Evolutionary conservation across 768 basidiomycete species (phyloP).

Genomic region (Scleroderma citrinum): DNA sequence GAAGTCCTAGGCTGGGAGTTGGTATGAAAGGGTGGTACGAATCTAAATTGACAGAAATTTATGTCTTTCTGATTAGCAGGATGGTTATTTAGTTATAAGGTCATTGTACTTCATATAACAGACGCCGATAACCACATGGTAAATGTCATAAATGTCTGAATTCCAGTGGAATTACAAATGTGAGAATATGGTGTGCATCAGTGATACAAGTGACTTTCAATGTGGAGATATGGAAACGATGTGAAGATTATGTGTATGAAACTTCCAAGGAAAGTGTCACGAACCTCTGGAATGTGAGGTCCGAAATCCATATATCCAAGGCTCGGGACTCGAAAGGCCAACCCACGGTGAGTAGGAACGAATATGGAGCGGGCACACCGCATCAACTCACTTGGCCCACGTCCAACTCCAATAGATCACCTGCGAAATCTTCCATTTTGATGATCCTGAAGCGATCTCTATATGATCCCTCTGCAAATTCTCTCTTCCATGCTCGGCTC

Average conservation of each 20-base stretch:
- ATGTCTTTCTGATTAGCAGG: background rate
- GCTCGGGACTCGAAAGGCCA: background rate
- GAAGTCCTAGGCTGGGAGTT: too few relatives aligned
- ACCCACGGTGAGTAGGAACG: background rate
- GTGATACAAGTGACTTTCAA: background rate
- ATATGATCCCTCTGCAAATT: slow-evolving; percentile 52
- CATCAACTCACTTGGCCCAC: background rate
- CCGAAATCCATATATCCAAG: background rate
- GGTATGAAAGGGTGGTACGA: too few relatives aligned
- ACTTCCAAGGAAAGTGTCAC: background rate
- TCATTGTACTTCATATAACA: background rate
- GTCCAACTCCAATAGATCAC: slow-evolving; percentile 46
- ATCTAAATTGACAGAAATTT: background rate
- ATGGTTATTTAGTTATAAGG: background rate
- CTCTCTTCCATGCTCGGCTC: slow-evolving; percentile 70
- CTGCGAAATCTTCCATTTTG: slow-evolving; percentile 63
- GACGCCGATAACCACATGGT: background rate
- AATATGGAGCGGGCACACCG: background rate
- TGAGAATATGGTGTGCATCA: background rate
- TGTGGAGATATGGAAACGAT: background rate
- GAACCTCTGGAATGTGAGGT: background rate
- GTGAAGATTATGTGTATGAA: background rate
- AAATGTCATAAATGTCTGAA: background rate
- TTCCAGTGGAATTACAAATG: background rate
- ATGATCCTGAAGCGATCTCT: slow-evolving; percentile 47